phyloP scores from a whole-genome alignment of 139 green algal species.

The Zygnema cylindricum region DNA sequence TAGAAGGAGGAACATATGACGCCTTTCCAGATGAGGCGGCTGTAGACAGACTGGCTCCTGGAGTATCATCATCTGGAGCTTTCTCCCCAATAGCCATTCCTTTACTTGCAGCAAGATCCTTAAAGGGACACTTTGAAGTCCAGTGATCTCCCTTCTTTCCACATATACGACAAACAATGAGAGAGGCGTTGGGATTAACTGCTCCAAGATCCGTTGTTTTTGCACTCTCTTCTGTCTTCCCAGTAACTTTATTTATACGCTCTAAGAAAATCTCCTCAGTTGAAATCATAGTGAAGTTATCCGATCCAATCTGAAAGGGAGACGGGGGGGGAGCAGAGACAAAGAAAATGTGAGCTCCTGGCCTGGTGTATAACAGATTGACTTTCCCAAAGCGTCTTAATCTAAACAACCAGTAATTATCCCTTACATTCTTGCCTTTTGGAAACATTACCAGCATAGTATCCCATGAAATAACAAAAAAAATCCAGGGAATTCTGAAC shows the following conservation, averaged over 20 bases:
- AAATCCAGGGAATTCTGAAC: too few relatives aligned
- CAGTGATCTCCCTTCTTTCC: constrained; percentile 80
- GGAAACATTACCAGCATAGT: too few relatives aligned
- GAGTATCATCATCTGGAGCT: constrained; percentile 79
- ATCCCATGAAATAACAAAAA: too few relatives aligned
- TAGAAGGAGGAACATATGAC: constrained; percentile 83
- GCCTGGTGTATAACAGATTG: too few relatives aligned
- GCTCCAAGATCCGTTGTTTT: constrained; percentile 82
- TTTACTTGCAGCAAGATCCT: constrained; percentile 63
- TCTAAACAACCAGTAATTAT: too few relatives aligned
- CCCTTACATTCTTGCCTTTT: too few relatives aligned
- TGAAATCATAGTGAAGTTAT: constrained; percentile 73
- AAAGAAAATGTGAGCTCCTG: too few relatives aligned
- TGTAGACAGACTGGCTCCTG: constrained; percentile 3
- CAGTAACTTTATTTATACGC: constrained; percentile 55
- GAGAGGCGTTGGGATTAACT: constrained; percentile 61
- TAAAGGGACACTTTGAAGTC: constrained; percentile 71
- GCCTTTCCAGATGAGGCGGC: constrained; percentile 65
- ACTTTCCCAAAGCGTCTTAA: too few relatives aligned
- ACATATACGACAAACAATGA: constrained; percentile 69
- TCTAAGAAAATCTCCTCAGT: constrained; percentile 95
- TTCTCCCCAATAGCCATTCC: constrained; percentile 68
- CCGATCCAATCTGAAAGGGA: constrained; percentile 28
- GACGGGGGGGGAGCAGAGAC: too few relatives aligned
- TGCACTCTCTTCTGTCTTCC: constrained; percentile 71